These are phyloP conservation scores for Alternaria sp. DNA, from an alignment of 2,329 filamentous ascomycete species.

Conservation along the genomic window DNA sequence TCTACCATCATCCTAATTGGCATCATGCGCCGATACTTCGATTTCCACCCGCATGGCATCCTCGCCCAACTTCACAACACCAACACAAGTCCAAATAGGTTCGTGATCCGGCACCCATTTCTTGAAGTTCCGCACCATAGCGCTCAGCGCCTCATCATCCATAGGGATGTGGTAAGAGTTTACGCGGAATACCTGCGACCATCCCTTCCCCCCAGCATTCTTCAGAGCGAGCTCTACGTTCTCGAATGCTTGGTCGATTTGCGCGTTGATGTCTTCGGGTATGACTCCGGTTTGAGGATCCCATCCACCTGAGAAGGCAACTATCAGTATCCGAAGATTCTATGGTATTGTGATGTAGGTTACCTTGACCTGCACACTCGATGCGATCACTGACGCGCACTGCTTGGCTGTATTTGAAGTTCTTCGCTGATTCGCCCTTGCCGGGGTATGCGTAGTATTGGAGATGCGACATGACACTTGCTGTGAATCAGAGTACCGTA, in stretches of 20 bases:
- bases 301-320: constrained; percentile 44
- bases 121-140: constrained; percentile 31
- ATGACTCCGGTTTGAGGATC: constrained; percentile 32
- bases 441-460: constrained; percentile 53
- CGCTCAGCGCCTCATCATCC: constrained; percentile 26
- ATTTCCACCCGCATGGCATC: constrained; percentile 53
- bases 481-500: neutral
- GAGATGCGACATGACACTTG: constrained; percentile 22
- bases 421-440: constrained; percentile 47
- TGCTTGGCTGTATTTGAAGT: constrained; percentile 46
- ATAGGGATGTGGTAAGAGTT: constrained; percentile 35
- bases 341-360: no score
- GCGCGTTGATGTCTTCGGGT: constrained; percentile 30
- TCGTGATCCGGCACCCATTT: constrained; percentile 37
- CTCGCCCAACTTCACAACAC: constrained; percentile 30
- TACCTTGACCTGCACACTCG: constrained; percentile 50
- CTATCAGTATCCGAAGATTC: no score
- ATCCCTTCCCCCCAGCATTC: constrained; percentile 64
- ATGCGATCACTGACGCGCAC: constrained; percentile 48
- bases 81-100: constrained; percentile 34
- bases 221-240: constrained; percentile 64
- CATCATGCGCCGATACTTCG: constrained; percentile 30
- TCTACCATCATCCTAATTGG: neutral
- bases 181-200: constrained; percentile 60
- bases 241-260: constrained; percentile 59